Percentiles rank a stretch among this genome's conserved stretches.
Conservation (phyloP, 192 early-diverging fungal species). For the Cetraspora pellucida region DNA sequence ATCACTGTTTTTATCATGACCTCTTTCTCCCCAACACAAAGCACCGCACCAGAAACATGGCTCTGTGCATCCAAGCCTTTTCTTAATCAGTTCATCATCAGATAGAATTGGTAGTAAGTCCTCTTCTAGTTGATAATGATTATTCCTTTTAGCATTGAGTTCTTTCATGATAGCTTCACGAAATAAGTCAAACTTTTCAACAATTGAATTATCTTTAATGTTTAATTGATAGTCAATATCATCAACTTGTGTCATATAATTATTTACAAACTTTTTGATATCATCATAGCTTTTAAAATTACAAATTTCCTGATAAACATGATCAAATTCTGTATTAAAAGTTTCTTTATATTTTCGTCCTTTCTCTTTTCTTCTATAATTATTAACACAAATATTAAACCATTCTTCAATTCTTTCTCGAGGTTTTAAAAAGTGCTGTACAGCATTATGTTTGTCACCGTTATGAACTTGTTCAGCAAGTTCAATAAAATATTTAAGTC, state of each 20-base stretch:
- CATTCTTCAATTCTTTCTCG: no score
- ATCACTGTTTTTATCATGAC: constrained; percentile 5
- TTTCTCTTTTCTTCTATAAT: not conserved
- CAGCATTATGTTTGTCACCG: no score
- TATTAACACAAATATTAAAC: not conserved
- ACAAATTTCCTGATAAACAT: not conserved
- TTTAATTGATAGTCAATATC: constrained; percentile 1
- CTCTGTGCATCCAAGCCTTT: constrained; percentile 19
- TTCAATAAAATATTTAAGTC: no score
- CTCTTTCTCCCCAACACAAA: no score
- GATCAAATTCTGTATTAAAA: not conserved
- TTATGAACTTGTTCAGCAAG: no score
- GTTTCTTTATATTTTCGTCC: not conserved
- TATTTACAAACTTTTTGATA: not conserved
- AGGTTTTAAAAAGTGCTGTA: no score
- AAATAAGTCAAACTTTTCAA: not conserved
- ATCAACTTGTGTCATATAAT: constrained; percentile 16
- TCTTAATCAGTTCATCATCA: constrained; percentile 13
- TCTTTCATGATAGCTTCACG: not conserved
- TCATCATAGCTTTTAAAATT: not conserved
- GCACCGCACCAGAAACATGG: no score
- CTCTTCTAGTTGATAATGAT: not conserved
- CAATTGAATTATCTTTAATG: not conserved
- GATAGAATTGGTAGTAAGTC: not conserved
- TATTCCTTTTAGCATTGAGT: no score